Evolutionary conservation across 768 basidiomycete genomes (phyloP).

Genomic region (Phanerochaete sordida): DNA sequence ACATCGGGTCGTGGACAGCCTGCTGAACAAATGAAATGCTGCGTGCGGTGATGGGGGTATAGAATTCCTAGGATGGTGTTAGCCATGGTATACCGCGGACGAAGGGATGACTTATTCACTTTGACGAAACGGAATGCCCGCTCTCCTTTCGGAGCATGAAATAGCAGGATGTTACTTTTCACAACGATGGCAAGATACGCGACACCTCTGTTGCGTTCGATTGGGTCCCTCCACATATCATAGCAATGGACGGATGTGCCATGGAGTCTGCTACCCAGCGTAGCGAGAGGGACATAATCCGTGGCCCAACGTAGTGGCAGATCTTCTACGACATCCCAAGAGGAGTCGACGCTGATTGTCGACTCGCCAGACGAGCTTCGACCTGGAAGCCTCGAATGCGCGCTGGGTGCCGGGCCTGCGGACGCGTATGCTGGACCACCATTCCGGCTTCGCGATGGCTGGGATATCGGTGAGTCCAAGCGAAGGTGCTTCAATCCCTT

Average conservation of each 20-base stretch:
- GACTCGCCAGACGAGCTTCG: slow-evolving; percentile 15
- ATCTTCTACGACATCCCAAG: slow-evolving; percentile 70
- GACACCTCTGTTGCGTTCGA: slow-evolving; percentile 40
- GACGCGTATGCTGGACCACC: neutral
- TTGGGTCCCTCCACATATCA: slow-evolving; percentile 64
- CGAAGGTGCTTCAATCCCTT: slow-evolving; percentile 62
- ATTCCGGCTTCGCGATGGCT: neutral
- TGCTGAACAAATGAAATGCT: slow-evolving; percentile 69
- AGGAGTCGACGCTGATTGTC: slow-evolving; percentile 12
- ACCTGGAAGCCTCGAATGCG: slow-evolving; percentile 30
- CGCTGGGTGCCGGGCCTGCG: slow-evolving; percentile 18
- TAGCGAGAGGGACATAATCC: slow-evolving; percentile 78
- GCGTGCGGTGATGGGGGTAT: slow-evolving; percentile 70
- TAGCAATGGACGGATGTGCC: slow-evolving; percentile 60
- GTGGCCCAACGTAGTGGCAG: slow-evolving; percentile 82
- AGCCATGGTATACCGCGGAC: neutral
- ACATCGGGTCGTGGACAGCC: slow-evolving; percentile 46
- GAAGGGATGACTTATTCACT: slow-evolving; percentile 33
- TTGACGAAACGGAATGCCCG: slow-evolving; percentile 81
- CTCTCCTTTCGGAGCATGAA: slow-evolving; percentile 81
- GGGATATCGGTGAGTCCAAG: slow-evolving; percentile 34
- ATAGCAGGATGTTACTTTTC: slow-evolving; percentile 68
- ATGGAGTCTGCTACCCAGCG: slow-evolving; percentile 58
- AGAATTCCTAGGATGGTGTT: slow-evolving; percentile 68
- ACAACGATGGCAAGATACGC: slow-evolving; percentile 72